Base-by-base conservation (phyloP, 2,329 filamentous ascomycete genomes). In the Colletotrichum tanaceti region DNA sequence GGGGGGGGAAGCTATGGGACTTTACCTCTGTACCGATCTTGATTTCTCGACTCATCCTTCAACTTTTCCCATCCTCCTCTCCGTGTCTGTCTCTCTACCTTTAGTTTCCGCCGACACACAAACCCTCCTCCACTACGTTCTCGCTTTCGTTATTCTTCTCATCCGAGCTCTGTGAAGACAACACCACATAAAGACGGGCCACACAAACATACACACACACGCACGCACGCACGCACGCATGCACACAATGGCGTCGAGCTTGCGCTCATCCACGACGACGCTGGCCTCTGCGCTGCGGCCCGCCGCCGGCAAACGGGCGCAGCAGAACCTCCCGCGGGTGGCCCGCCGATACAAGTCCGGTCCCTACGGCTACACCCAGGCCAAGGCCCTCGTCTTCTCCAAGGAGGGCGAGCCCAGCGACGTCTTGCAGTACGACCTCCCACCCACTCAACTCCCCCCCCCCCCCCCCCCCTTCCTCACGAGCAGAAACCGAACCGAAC, bases 351-450 rank as follows among this genome's bases (percentile, higher is more conserved):
- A 77, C 77, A 87, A 87, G 75, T 89, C 87, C 4, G 87, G 86
- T 0, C 87, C 88, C 0, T 94, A 93, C 77, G 93, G 93, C 74
- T 96, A 96, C 81, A 93, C 91, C 49, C 92, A 95, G 80, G 90
- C 92, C 72, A 94, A 94, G 82, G 88, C 91, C n/a, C 88, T 96
- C 72, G 89, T 92, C 54, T 93, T 93, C 79, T 87, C 88, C 47
- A 85, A 90, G 70, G 89, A 90, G 76, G 93, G 93, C 77, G 91
- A 94, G 77, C 93, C 93, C 0, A 84, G 85, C 49, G 88, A 93
- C 73, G 91, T 93, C 2, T 78, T 92, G 39, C 86, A 81, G 89
- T 90, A 77, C 54, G 83, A 72, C 38, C 35, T 13, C 20, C 2
- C 11, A 11, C 55, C 39, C n/a, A 46, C 43, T 57, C 14, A 50